Base-by-base conservation (phyloP, 805 yeast genomes). In the Naumovozyma dairenensis region DNA sequence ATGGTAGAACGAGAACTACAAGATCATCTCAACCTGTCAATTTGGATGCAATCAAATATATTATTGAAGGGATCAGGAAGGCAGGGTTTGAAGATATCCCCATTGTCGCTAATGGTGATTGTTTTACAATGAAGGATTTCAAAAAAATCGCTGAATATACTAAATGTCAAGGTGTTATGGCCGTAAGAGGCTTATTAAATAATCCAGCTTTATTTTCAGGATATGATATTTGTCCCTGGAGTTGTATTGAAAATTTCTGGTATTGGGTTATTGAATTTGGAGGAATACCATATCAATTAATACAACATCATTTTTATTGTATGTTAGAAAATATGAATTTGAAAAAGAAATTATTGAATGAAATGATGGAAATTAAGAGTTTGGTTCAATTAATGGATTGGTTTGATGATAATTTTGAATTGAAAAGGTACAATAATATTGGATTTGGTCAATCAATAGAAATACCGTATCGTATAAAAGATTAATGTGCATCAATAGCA, bases 71-170 rank as follows among this genome's bases (percentile, higher is more conserved):
- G 4, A 37, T 57, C 4, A 37, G 35, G 19, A 41, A 46, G 16
- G 28, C 10, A 2, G 21, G 30, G 7, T 8, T 22, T 6, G 58
- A 64, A n/a, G 72, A 71, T 4, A 74, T 80, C 1, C 97, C 96
- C 0, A 86, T 92, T 1, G 80, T 92, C n/a, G 96, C 97, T 2
- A 92, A 92, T 51, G 98, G 98, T n/a, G 97, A 92, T 57, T 87
- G 94, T 49, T 80, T 80, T 49, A 52, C 70, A 0, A 59, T 75
- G 16, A 61, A 65, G 13, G 95, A 85, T 52, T 78, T 81, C n/a
- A 48, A 62, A 28, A 51, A 55, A 14, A 87, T 89, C 18, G 72
- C 74, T 0, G 60, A 69, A 9, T 53, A 54, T 33, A 86, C 97
- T 0, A 80, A 80, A 1, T 85, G 75, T 26, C 92, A 84, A 53